Percentiles rank a stretch among this genome's conserved stretches.
Conservation (phyloP, 768 basidiomycete species). For the Coprinopsis marcescibilis region DNA sequence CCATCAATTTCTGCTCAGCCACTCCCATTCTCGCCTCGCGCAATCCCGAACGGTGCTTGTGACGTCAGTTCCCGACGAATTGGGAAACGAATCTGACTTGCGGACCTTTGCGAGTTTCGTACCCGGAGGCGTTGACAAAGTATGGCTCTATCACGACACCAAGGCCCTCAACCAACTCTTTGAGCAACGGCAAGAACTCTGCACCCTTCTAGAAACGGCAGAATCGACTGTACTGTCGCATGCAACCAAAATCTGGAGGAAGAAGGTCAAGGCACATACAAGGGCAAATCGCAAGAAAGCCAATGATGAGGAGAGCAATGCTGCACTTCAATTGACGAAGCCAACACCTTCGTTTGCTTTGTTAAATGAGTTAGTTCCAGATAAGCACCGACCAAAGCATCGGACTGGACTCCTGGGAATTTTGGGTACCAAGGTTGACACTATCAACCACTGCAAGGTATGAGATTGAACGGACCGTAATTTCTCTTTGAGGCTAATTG, state of each 20-base stretch:
- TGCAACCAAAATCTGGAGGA: conserved; percentile 36
- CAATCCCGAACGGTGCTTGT: conserved; percentile 68
- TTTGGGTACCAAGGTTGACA: conserved; percentile 59
- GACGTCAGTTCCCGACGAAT: conserved; percentile 53
- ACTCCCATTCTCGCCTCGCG: conserved; percentile 51
- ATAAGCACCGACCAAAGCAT: conserved; percentile 45
- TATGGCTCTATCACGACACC: conserved; percentile 63
- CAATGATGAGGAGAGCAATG: conserved; percentile 24
- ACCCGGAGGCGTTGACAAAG: conserved; percentile 61
- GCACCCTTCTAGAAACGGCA: conserved; percentile 53
- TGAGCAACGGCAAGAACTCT: conserved; percentile 38
- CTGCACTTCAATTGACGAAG: conserved; percentile 12
- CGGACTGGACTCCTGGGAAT: conserved; percentile 43
- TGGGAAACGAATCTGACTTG: conserved; percentile 41
- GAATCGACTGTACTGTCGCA: conserved; percentile 40
- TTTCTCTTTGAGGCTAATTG: background rate
- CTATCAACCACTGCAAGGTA: conserved; percentile 57
- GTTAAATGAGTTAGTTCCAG: conserved; percentile 49
- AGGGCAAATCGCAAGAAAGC: conserved; percentile 22
- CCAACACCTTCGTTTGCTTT: conserved; percentile 26
- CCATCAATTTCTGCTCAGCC: conserved; percentile 53
- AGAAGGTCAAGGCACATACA: conserved; percentile 30
- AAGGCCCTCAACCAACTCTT: conserved; percentile 37
- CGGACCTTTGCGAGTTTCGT: conserved; percentile 54
- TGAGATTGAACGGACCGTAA: conserved; percentile 6